Conservation (phyloP, 139 green algal genomes). For the Coelastrella sp. region DNA sequence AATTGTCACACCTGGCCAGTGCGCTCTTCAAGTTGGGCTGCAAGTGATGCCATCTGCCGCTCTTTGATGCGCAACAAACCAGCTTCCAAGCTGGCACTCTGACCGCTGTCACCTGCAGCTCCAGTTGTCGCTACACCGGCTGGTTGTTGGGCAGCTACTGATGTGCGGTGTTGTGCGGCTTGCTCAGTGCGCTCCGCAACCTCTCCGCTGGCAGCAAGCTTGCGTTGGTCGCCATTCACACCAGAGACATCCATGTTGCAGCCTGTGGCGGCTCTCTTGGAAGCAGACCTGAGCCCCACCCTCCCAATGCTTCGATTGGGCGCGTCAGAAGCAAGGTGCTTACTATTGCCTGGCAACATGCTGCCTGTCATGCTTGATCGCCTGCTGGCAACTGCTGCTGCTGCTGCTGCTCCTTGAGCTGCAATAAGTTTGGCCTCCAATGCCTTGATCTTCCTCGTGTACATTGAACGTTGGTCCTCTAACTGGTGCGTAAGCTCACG, state of each 20-base stretch:
- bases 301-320: background rate
- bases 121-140: too few relatives aligned
- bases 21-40: constrained; percentile 46
- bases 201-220: too few relatives aligned
- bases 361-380: background rate
- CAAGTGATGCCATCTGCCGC: constrained; percentile 38
- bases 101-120: background rate
- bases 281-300: background rate
- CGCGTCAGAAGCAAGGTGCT: too few relatives aligned
- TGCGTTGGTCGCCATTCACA: background rate
- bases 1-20: constrained; percentile 33
- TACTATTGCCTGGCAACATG: too few relatives aligned
- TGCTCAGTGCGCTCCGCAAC: too few relatives aligned
- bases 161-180: too few relatives aligned
- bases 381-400: background rate
- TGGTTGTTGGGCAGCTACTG: too few relatives aligned
- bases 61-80: constrained; percentile 14
- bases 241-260: background rate
- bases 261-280: too few relatives aligned
- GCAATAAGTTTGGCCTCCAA: constrained; percentile 54
- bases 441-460: constrained; percentile 53
- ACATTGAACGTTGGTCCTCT: constrained; percentile 61
- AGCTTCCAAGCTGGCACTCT: background rate
- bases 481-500: constrained; percentile 66
- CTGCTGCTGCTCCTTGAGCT: constrained; percentile 33